Conservation (phyloP, 2,329 filamentous ascomycete genomes). For the Aplosporella prunicola region DNA sequence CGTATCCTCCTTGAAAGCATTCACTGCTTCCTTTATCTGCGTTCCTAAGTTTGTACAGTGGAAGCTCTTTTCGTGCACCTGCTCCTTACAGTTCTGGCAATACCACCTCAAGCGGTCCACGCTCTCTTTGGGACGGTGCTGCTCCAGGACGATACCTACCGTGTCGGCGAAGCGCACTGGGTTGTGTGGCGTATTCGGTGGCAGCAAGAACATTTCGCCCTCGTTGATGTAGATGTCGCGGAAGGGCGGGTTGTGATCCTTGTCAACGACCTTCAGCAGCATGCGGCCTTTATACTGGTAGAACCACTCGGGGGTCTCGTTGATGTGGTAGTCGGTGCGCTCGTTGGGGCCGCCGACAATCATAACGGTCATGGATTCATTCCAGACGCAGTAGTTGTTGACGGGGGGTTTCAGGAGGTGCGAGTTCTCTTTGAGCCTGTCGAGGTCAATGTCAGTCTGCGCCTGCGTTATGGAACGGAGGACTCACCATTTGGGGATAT, state of each 20-base stretch:
- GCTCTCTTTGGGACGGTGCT: conserved; percentile 59
- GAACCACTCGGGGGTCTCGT: conserved; percentile 93
- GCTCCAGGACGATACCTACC: conserved; percentile 88
- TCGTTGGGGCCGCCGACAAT: conserved; percentile 95
- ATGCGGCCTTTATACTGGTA: conserved; percentile 92
- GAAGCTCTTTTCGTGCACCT: conserved; percentile 81
- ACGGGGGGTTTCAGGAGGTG: conserved; percentile 89
- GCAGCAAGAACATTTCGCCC: conserved; percentile 88
- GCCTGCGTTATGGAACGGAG: neutral
- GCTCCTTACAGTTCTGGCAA: conserved; percentile 57
- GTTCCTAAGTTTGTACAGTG: conserved; percentile 84
- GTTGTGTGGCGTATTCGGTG: conserved; percentile 92
- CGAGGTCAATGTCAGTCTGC: neutral
- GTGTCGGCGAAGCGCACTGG: conserved; percentile 88
- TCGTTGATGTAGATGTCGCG: conserved; percentile 82
- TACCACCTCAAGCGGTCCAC: conserved; percentile 87
- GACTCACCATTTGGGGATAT: conserved; percentile 33
- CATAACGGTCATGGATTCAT: conserved; percentile 75
- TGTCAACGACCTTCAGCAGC: conserved; percentile 84
- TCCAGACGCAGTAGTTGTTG: conserved; percentile 97
- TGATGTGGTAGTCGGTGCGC: conserved; percentile 97
- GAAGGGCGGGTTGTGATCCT: conserved; percentile 46
- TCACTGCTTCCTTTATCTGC: conserved; percentile 87
- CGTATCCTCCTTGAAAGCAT: conserved; percentile 64
- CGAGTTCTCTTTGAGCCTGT: conserved; percentile 83